phyloP scores from a whole-genome alignment of 2,329 filamentous ascomycete species.

The Pseudogymnoascus sp. region DNA sequence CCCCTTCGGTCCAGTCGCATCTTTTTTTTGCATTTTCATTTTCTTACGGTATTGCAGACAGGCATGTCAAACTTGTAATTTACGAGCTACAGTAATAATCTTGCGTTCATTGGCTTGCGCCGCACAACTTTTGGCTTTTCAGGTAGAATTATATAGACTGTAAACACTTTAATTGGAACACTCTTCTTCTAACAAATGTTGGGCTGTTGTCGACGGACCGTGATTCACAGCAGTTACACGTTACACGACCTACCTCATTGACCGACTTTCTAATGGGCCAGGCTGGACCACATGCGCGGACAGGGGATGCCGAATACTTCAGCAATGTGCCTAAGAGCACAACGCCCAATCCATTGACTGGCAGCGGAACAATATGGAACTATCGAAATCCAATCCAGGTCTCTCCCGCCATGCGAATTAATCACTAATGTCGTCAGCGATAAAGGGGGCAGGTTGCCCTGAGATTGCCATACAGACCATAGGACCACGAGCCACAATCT shows the following conservation, averaged over 20 bases:
- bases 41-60: constrained; percentile 2
- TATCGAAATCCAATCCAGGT: neutral
- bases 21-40: constrained; percentile 3
- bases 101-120: constrained; percentile 2
- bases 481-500: constrained; percentile 2
- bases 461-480: neutral
- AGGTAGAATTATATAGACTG: constrained; percentile 4
- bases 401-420: neutral
- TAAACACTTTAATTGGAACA: constrained; percentile 8
- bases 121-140: neutral
- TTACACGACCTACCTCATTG: neutral
- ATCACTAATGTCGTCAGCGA: neutral
- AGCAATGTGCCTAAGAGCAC: neutral
- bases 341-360: neutral
- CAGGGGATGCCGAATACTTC: neutral
- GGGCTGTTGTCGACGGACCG: neutral
- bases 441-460: neutral
- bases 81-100: constrained; percentile 3
- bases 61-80: constrained; percentile 6
- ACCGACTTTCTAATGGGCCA: constrained; percentile 5
- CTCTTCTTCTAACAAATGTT: constrained; percentile 2
- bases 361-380: neutral
- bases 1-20: constrained; percentile 4
- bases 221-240: constrained; percentile 1
- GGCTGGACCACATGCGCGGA: constrained; percentile 1